phyloP scores from a whole-genome alignment of 345 rosid species.

The Arabis hirsuta region DNA sequence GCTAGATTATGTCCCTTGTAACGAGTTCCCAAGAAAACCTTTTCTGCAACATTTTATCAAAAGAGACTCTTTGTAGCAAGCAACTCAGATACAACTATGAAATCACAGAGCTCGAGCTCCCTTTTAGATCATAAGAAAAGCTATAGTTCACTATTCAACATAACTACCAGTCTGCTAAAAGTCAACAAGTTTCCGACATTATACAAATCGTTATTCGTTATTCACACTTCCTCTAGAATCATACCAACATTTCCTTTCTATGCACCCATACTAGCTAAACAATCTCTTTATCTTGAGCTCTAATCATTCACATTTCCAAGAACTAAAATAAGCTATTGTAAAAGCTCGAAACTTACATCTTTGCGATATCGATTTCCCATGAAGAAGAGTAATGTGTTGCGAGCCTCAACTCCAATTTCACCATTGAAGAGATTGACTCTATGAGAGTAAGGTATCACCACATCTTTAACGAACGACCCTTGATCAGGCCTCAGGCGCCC shows the following conservation, averaged over 20 bases:
- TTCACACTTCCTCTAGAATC: neutral
- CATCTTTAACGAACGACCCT: constrained; percentile 90
- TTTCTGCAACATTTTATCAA: neutral
- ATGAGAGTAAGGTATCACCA: constrained; percentile 87
- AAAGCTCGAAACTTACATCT: constrained; percentile 55
- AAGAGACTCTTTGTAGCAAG: constrained; percentile 7
- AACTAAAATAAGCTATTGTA: neutral
- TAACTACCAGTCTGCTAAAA: constrained; percentile 9
- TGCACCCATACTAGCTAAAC: neutral
- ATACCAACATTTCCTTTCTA: neutral
- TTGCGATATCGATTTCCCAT: constrained; percentile 98
- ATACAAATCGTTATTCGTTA: neutral
- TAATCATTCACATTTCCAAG: too few species aligned
- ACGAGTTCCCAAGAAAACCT: neutral
- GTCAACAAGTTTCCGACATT: constrained; percentile 28
- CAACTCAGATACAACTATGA: neutral
- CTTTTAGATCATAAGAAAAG: neutral
- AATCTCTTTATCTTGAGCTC: neutral
- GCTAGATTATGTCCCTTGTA: neutral
- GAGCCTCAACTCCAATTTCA: constrained; percentile 59
- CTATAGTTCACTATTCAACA: constrained; percentile 12
- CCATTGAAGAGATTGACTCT: constrained; percentile 75
- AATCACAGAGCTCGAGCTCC: constrained; percentile 20
- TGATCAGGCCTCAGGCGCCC: constrained; percentile 84
- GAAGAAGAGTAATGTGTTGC: constrained; percentile 84